A percentile compares a stretch with the other conserved stretches of the same genome.
Conservation (phyloP, 495 filamentous ascomycete species). For the Trichoderma erinaceum region DNA sequence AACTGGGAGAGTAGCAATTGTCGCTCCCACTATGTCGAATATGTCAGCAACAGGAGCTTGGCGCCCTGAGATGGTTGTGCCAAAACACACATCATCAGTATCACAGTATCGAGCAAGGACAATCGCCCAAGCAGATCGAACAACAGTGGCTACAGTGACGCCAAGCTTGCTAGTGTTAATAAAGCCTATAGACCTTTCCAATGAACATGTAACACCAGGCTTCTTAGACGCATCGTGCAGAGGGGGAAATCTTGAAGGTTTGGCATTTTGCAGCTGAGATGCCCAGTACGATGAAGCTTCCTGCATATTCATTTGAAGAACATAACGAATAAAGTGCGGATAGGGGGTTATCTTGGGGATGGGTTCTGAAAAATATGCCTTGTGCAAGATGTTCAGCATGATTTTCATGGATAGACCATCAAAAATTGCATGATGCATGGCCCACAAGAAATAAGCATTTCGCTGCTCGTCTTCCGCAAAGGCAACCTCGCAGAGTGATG, state of each 20-base stretch:
- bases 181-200: neutral
- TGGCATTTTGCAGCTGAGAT: neutral
- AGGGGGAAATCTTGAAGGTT: neutral
- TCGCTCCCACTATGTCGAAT: conserved; percentile 42
- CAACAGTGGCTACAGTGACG: conserved; percentile 33
- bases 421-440: conserved; percentile 21
- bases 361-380: neutral
- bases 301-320: conserved; percentile 1
- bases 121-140: conserved; percentile 28
- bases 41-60: conserved; percentile 33
- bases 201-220: neutral
- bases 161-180: neutral
- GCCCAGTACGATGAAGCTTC: neutral
- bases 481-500: conserved; percentile 23
- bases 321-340: neutral
- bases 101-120: conserved; percentile 30
- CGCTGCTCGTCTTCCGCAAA: conserved; percentile 17
- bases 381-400: neutral
- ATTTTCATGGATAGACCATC: neutral
- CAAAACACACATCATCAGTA: conserved; percentile 42
- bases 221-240: neutral
- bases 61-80: conserved; percentile 33
- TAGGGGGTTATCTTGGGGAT: neutral
- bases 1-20: conserved; percentile 54
- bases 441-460: conserved; percentile 43